A percentile compares a stretch with the other conserved stretches of the same genome.
phyloP scores from a whole-genome alignment of 768 basidiomycete genomes.

The Cystobasidium onofrii region DNA sequence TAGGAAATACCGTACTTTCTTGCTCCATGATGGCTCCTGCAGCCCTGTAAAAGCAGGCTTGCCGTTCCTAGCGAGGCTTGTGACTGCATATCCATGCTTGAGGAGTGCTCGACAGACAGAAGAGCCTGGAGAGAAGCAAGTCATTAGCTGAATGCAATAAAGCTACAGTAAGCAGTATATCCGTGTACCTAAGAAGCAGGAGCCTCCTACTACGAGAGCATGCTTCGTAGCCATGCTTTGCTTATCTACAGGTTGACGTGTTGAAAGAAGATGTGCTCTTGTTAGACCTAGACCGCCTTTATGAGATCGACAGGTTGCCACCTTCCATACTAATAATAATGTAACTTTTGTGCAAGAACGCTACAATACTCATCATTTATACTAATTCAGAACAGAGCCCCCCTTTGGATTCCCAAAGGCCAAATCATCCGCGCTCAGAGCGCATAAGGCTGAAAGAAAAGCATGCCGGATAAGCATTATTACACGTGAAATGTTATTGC shows the following conservation, averaged over 20 bases:
- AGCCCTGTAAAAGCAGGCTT: constrained; percentile 48
- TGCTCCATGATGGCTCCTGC: constrained; percentile 69
- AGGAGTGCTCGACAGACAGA: constrained; percentile 85
- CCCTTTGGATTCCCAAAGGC: too few species aligned
- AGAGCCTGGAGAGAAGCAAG: constrained; percentile 71
- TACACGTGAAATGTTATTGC: too few species aligned
- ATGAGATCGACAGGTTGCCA: too few species aligned
- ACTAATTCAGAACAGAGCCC: too few species aligned
- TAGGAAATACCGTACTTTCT: constrained; percentile 66
- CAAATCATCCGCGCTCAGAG: too few species aligned
- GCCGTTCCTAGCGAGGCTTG: constrained; percentile 85
- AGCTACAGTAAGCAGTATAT: neutral
- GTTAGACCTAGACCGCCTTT: too few species aligned
- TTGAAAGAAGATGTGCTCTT: neutral
- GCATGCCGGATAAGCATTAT: too few species aligned
- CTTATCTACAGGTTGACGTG: neutral
- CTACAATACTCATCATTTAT: too few species aligned
- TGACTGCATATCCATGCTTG: constrained; percentile 72
- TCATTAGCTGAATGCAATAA: too few species aligned
- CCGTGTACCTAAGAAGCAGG: constrained; percentile 84
- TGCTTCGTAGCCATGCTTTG: constrained; percentile 43
- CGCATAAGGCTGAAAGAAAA: too few species aligned
- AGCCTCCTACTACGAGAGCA: constrained; percentile 93
- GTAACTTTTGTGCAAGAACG: too few species aligned
- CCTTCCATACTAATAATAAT: too few species aligned